Evolutionary conservation across 345 rosid genomes (phyloP).

Genomic region (Clausena lansium): DNA sequence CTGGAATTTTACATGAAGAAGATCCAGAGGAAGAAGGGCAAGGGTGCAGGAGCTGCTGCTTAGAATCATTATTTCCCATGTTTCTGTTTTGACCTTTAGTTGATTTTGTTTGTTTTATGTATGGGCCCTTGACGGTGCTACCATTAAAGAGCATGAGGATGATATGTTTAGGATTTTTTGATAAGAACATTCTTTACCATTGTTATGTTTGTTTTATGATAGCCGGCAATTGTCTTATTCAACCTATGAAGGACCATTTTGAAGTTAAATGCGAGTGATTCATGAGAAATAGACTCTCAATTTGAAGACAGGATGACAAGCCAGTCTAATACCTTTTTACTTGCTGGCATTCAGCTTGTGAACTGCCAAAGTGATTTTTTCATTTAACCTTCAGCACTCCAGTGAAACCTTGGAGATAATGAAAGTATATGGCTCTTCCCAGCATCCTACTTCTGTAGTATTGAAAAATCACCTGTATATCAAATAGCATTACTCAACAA

Average conservation of each 20-base stretch:
- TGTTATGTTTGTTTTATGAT: neutral
- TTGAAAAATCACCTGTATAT: too few relatives aligned
- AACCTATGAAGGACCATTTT: neutral
- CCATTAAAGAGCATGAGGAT: neutral
- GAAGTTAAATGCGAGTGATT: neutral
- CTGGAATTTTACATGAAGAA: conserved; percentile 36
- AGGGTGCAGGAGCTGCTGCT: conserved; percentile 34
- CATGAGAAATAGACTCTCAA: neutral
- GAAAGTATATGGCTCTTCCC: too few relatives aligned
- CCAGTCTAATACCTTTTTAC: too few relatives aligned
- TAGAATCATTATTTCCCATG: neutral
- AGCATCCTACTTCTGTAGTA: too few relatives aligned
- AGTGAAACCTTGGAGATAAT: neutral
- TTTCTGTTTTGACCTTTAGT: neutral
- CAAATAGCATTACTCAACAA: neutral
- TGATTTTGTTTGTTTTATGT: conserved; percentile 5
- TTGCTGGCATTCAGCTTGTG: neutral
- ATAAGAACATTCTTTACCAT: neutral
- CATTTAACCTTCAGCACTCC: neutral
- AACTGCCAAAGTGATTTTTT: neutral
- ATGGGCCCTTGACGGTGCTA: neutral
- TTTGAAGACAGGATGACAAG: too few relatives aligned
- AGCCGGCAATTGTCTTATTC: neutral
- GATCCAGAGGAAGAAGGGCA: conserved; percentile 40
- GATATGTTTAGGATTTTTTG: neutral